Base-by-base conservation (phyloP, 108 stramenopile species). In the Nitzschia putrida region DNA sequence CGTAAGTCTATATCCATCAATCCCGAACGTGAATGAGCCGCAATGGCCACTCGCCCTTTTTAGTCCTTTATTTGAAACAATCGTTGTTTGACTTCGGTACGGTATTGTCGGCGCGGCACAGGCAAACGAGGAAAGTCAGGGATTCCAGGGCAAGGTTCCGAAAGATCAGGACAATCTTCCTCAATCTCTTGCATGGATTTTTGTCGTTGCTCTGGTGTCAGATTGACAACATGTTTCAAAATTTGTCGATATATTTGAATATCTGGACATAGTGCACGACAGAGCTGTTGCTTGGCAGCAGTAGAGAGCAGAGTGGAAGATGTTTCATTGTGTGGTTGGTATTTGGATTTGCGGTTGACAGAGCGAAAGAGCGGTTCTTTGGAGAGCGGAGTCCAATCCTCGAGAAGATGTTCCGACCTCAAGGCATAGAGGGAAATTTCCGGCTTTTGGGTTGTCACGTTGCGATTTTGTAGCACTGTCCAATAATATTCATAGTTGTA, bases 401-500 rank as follows among this genome's bases (percentile, higher is more conserved):
- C 57, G 3, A 16, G 20, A 49, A 77, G 41, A 43, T 77, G 76
- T 41, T 77, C 76, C 45, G 64, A 41, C 9, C 76, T 69, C 20
- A 77, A 69, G 8, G 61, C 68, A 24, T 39, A 74, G 38, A 57
- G 53, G n/a, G 10, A 18, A 23, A 0, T 57, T 21, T 16, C 3
- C 14, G 49, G 18, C 1, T 51, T 29, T 6, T 54, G 6, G 12
- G 49, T 16, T 43, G 21, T 43, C 0, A 16, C 59, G 11, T 21
- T 26, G 7, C 20, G 49, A 18, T 22, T n/a, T 38, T 63, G 53
- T n/a, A 77, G n/a, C 9, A 18, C 64, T 11, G 53, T 77, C 64
- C 68, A 77, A 53, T 77, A 77, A 40, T 77, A 57, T 59, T 77
- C 76, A 53, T 77, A 77, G 56, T 77, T 77, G 63, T 77, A 77